Evolutionary conservation across 1,139 yeast species (phyloP).

Genomic region (Suhomyces guaymorum): DNA sequence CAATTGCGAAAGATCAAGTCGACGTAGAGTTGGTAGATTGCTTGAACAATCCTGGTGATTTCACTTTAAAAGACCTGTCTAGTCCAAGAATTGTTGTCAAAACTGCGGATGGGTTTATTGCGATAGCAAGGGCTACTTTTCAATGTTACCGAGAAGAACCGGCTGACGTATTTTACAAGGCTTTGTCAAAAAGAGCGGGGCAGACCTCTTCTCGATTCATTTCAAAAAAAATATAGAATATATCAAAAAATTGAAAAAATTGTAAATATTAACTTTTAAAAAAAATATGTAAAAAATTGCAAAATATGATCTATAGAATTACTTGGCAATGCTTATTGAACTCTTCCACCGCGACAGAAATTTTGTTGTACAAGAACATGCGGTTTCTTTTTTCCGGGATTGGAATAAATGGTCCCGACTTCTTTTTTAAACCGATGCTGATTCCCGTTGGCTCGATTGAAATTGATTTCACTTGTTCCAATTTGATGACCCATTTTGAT

Average conservation of each 20-base stretch:
- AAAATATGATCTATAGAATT: constrained; percentile 28
- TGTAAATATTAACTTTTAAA: not conserved
- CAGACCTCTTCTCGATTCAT: constrained; percentile 7
- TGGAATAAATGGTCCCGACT: constrained; percentile 75
- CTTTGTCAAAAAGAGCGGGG: constrained; percentile 51
- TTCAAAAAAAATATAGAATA: not conserved
- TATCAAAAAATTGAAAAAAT: not conserved
- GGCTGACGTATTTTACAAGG: constrained; percentile 41
- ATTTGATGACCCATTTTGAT: constrained; percentile 65
- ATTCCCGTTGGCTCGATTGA: constrained; percentile 82
- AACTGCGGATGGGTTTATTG: constrained; percentile 45
- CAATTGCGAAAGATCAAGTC: constrained; percentile 1
- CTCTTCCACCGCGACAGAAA: constrained; percentile 78
- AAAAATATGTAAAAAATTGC: constrained; percentile 10
- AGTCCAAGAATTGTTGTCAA: constrained; percentile 34
- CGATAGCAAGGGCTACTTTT: constrained; percentile 43
- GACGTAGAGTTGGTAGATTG: constrained; percentile 3
- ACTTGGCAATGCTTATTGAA: constrained; percentile 66
- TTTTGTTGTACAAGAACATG: constrained; percentile 66
- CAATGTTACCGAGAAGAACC: constrained; percentile 55
- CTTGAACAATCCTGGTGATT: constrained; percentile 41
- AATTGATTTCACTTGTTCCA: constrained; percentile 64
- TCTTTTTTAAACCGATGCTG: constrained; percentile 60
- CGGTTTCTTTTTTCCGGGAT: constrained; percentile 68
- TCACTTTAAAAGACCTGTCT: constrained; percentile 25